These are phyloP conservation scores for Aspergillus chevalieri DNA, from an alignment of 2,329 filamentous ascomycete species.

Conservation along the genomic window DNA sequence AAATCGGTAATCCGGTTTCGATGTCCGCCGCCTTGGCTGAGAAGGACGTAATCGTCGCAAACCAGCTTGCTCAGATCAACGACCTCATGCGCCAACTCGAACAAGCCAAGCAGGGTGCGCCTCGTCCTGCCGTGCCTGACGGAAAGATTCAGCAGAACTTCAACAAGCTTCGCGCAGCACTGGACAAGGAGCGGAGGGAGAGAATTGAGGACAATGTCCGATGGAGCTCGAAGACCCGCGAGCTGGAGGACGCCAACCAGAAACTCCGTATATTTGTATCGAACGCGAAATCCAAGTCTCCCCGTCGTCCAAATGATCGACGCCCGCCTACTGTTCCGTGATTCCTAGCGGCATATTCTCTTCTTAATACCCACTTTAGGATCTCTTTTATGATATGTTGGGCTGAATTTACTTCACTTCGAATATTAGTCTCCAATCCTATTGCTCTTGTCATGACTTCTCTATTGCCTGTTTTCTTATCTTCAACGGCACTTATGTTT, in stretches of 20 bases:
- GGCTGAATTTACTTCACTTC: no score
- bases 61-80: constrained; percentile 8
- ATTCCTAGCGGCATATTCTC: background rate
- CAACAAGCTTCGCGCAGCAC: constrained; percentile 5
- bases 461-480: no score
- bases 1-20: constrained; percentile 6
- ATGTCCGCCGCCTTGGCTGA: constrained; percentile 11
- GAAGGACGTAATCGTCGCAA: constrained; percentile 6
- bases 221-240: constrained; percentile 7
- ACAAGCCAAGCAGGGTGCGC: constrained; percentile 1
- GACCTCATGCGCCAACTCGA: constrained; percentile 7
- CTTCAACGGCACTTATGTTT: no score
- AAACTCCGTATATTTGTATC: constrained; percentile 15
- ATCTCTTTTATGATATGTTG: background rate
- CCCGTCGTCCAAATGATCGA: background rate
- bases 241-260: constrained; percentile 12
- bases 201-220: constrained; percentile 11
- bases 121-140: constrained; percentile 1
- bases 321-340: background rate
- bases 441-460: no score
- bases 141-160: constrained; percentile 5
- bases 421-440: no score
- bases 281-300: constrained; percentile 2
- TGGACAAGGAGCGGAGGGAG: constrained; percentile 9
- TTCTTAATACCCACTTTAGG: background rate